Evolutionary conservation across 176 grass and related monocot genomes (phyloP).

Genomic region (Cymbopogon citratus): DNA sequence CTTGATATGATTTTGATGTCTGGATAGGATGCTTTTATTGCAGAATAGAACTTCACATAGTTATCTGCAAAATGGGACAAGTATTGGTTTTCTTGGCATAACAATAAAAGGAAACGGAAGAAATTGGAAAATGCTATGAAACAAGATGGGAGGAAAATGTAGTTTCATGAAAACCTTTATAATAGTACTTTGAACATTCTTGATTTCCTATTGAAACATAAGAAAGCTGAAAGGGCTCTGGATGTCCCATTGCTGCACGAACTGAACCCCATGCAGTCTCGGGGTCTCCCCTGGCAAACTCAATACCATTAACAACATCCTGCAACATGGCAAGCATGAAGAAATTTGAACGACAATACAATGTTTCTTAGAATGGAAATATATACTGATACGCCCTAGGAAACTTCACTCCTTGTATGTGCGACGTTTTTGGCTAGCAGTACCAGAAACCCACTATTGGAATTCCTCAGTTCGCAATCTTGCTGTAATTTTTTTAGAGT

Average conservation of each 20-base stretch:
- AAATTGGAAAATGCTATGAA: background rate
- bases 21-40: constrained; percentile 73
- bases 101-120: constrained; percentile 8
- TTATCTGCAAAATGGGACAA: constrained; percentile 53
- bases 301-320: constrained; percentile 82
- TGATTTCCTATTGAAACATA: constrained; percentile 92
- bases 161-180: constrained; percentile 50
- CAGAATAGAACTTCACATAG: constrained; percentile 67
- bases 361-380: background rate
- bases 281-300: constrained; percentile 81
- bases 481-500: too few species aligned
- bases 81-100: background rate
- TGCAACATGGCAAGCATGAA: constrained; percentile 33
- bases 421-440: background rate
- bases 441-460: background rate
- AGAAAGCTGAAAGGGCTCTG: constrained; percentile 70
- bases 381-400: background rate
- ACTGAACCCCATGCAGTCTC: constrained; percentile 70
- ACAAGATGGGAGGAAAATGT: background rate
- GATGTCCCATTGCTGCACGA: constrained; percentile 89
- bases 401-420: background rate
- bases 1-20: constrained; percentile 77
- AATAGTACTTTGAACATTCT: constrained; percentile 67
- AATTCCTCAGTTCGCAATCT: background rate
- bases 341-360: background rate